Evolutionary conservation across 257 asterid species (phyloP), one percentile per base, ranked within the genome.

Genomic region (Hygrophila difformis): DNA sequence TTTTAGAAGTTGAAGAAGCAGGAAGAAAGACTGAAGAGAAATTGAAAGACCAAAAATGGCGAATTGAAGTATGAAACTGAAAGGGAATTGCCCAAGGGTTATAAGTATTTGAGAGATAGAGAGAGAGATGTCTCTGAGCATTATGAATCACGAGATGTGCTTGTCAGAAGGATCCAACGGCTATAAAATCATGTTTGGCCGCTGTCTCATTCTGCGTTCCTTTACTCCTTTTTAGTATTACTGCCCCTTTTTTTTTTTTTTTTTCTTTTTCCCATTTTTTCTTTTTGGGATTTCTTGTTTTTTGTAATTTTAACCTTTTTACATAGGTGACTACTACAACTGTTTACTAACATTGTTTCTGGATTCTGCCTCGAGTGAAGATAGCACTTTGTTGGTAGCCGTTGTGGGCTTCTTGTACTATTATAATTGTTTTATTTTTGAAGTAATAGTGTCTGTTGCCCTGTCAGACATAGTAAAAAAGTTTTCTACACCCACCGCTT

Each of bases 101-200:
- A n/a, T n/a, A 39, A 69, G 48, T 45, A 73, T 67, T 68, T 47
- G 16, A 67, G 47, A 60, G 62, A 33, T 49, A 56, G 44, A 50
- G 55, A 23, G 34, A 48, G 36, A 44, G n/a, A 33, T 13, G n/a
- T n/a, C n/a, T n/a, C n/a, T n/a, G 0, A 10, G n/a, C 43, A 52
- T 59, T 70, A 63, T 63, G 71, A 62, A 64, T 58, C 75, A 51
- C 69, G 34, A 70, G 44, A 66, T 59, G 66, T 44, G 60, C 51
- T 24, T 63, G 78, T 55, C 81, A 75, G 77, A 56, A 58, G 20
- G 61, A 82, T 81, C 82, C 60, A 60, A 77, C 84, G 88, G 88
- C 70, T 67, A 59, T 23, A 42, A 61, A 62, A 56, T 50, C 67
- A 67, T 63, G 60, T 68, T 58, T 59, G 42, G 6, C 3, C 49